phyloP scores from a whole-genome alignment of 208 protist genomes.

The Leishmania braziliensis region DNA sequence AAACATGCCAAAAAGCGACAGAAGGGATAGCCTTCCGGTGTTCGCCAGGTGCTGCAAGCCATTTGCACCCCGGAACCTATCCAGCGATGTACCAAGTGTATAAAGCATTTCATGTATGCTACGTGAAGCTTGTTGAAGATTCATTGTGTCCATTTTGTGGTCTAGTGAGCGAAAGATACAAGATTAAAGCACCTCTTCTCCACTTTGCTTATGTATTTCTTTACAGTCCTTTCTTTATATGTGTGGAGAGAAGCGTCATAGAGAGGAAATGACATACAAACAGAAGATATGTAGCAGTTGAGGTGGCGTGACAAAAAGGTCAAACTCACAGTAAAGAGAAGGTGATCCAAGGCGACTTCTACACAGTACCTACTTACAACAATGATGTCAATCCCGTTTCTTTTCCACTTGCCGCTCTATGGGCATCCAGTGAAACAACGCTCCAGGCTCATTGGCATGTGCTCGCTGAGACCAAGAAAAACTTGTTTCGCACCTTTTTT shows the following conservation, averaged over 20 bases:
- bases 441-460: not conserved
- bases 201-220: not conserved
- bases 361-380: not conserved
- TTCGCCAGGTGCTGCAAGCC: constrained; percentile 41
- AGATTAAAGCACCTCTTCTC: not conserved
- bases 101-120: constrained; percentile 49
- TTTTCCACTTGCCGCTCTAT: not conserved
- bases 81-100: constrained; percentile 39
- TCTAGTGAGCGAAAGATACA: not conserved
- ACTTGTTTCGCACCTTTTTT: not conserved
- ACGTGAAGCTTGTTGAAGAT: constrained; percentile 27
- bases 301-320: not conserved
- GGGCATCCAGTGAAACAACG: no score
- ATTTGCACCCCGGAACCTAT: constrained; percentile 47
- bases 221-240: not conserved
- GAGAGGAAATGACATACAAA: not conserved
- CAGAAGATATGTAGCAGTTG: not conserved
- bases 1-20: constrained; percentile 64
- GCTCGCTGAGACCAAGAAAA: not conserved
- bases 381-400: not conserved
- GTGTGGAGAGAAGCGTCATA: not conserved
- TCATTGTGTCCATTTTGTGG: constrained; percentile 9
- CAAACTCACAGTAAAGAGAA: not conserved
- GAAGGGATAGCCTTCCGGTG: constrained; percentile 50
- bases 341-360: not conserved